phyloP scores from a whole-genome alignment of 2,329 filamentous ascomycete genomes.

The Penicillium sp. region DNA sequence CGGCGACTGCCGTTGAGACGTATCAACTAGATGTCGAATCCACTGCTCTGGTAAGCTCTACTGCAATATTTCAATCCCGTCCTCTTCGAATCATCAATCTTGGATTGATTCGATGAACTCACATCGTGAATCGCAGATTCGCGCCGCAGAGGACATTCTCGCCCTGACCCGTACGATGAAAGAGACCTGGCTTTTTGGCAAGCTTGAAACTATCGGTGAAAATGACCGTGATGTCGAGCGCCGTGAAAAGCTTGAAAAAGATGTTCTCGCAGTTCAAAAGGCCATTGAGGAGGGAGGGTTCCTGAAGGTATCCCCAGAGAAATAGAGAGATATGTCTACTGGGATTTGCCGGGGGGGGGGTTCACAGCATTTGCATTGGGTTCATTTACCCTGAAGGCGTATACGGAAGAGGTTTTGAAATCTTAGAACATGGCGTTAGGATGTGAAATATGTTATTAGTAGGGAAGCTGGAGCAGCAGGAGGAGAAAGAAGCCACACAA shows the following conservation, averaged over 20 bases:
- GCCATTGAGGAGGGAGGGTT: conserved; percentile 38
- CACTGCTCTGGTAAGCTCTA: conserved; percentile 52
- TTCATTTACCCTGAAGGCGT: background rate
- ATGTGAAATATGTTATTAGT: background rate
- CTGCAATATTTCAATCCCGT: background rate
- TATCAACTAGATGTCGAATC: conserved; percentile 60
- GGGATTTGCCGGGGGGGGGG: background rate
- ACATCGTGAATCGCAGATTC: conserved; percentile 44
- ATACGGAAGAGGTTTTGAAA: background rate
- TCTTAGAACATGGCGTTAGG: background rate
- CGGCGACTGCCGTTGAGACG: conserved; percentile 56
- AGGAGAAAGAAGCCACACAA: background rate
- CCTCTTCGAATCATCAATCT: background rate
- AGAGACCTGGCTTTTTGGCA: conserved; percentile 66
- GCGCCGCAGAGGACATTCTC: conserved; percentile 61
- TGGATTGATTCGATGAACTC: background rate
- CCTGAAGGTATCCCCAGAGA: conserved; percentile 18
- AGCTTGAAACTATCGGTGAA: conserved; percentile 56
- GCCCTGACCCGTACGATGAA: conserved; percentile 61
- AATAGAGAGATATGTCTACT: background rate
- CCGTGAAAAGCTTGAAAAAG: conserved; percentile 46
- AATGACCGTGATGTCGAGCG: conserved; percentile 41
- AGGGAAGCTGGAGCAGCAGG: background rate
- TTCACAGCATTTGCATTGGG: conserved; percentile 1
- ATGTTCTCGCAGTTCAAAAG: conserved; percentile 48